Percentiles rank a stretch among this genome's conserved stretches.
phyloP scores from a whole-genome alignment of 2,329 filamentous ascomycete species.

The Aspergillus sp. region DNA sequence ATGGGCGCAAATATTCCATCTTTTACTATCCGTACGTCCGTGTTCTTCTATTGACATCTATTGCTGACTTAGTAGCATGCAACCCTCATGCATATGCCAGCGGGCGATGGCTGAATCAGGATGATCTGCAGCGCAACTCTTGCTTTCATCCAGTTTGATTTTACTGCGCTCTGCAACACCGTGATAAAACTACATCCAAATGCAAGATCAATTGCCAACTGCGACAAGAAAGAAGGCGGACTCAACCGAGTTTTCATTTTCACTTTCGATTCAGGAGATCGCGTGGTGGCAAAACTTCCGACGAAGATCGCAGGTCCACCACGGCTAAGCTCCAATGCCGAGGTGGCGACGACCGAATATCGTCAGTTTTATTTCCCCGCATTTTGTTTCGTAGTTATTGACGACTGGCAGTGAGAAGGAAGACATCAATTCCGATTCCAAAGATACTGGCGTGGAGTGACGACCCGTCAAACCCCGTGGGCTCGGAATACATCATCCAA shows the following conservation, averaged over 20 bases:
- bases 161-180: background rate
- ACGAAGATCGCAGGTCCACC: constrained; percentile 34
- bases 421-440: constrained; percentile 19
- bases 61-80: background rate
- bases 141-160: background rate
- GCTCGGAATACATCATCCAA: constrained; percentile 38
- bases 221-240: constrained; percentile 42
- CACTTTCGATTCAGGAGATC: constrained; percentile 32
- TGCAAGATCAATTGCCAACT: constrained; percentile 29
- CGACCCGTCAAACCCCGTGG: constrained; percentile 24
- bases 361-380: constrained; percentile 22
- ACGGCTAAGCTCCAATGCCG: constrained; percentile 37
- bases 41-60: too few species aligned
- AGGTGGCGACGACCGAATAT: constrained; percentile 45
- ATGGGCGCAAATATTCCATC: too few species aligned
- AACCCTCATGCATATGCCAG: background rate
- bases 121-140: background rate
- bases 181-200: background rate
- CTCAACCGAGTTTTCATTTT: constrained; percentile 45
- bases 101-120: background rate
- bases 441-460: constrained; percentile 20
- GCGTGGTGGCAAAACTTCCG: constrained; percentile 39
- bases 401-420: constrained; percentile 14
- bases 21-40: too few species aligned
- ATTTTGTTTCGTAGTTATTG: background rate